Percentiles rank a stretch among this genome's conserved stretches.
These are phyloP conservation scores for Myriosclerotinia curreyana DNA, from an alignment of 2,329 filamentous ascomycete species.

Conservation along the genomic window DNA sequence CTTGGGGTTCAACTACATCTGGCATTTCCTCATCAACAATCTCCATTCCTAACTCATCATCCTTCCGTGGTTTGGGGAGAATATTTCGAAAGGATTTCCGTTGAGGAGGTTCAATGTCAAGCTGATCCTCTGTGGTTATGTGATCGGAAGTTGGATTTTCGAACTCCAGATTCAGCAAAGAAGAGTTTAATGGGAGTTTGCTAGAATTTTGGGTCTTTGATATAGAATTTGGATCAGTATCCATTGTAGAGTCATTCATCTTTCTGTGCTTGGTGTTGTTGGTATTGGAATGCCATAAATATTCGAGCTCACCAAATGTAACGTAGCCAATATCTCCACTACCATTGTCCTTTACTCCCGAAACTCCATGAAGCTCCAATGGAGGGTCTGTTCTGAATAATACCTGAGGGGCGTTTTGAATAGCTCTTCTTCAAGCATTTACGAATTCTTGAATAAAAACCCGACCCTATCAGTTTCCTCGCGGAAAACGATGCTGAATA, in stretches of 20 bases:
- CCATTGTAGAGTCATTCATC: not conserved
- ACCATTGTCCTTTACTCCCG: too few species aligned
- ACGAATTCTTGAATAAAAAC: slow-evolving; percentile 99
- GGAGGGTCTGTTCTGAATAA: slow-evolving; percentile 94
- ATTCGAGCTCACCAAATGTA: slow-evolving; percentile 73
- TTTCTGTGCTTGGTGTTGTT: not conserved
- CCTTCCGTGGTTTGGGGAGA: not conserved
- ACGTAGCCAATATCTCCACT: slow-evolving; percentile 93
- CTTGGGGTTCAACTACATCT: not conserved
- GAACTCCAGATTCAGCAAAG: not conserved
- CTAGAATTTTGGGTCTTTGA: not conserved
- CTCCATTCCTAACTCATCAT: not conserved
- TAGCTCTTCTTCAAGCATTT: slow-evolving; percentile 87
- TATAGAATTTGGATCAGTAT: not conserved
- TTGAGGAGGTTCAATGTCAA: not conserved
- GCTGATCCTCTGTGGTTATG: not conserved
- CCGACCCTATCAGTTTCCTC: slow-evolving; percentile 98
- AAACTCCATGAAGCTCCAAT: too few species aligned
- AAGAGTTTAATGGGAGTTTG: too few species aligned
- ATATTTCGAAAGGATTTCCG: not conserved
- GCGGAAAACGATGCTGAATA: slow-evolving; percentile 96
- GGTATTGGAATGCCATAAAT: slow-evolving; percentile 27
- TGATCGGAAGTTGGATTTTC: not conserved
- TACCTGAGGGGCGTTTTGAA: slow-evolving; percentile 97
- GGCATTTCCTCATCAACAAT: not conserved